Evolutionary conservation across 371 early-diverging fungal genomes (phyloP), one percentile per base, ranked within the genome.

Genomic region (Smittium culicis): DNA sequence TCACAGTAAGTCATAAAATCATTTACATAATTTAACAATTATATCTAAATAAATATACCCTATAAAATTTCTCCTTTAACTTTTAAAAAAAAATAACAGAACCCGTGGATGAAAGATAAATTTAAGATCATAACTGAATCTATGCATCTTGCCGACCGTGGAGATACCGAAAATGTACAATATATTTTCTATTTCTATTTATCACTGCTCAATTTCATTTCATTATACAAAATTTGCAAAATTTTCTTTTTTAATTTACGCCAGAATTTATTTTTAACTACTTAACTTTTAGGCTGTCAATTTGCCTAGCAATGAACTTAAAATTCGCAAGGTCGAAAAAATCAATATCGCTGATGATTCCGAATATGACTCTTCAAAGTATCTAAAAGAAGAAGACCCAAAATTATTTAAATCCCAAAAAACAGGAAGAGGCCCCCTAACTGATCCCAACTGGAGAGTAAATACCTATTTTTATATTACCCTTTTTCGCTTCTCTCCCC

Each of bases 41-140:
- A n/a, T n/a, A n/a, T n/a, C n/a, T n/a, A n/a, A n/a, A n/a, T n/a
- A n/a, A n/a, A n/a, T n/a, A n/a, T n/a, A n/a, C n/a, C n/a, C n/a
- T n/a, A n/a, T n/a, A n/a, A n/a, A n/a, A n/a, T n/a, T n/a, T n/a
- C n/a, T n/a, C n/a, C n/a, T n/a, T n/a, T n/a, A n/a, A n/a, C n/a
- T n/a, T n/a, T n/a, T n/a, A n/a, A n/a, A n/a, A n/a, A n/a, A n/a
- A n/a, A n/a, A 33, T 62, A 30, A 34, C 27, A 64, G 64, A 64
- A 32, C 34, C 83, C 85, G 54, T 88, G 80, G 63, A 85, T 89
- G 85, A 81, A 83, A 70, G 83, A 85, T 28, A 79, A 76, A 65
- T 87, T 89, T 73, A 82, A 85, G 60, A 81, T 89, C 66, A 79
- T 86, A 1, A 85, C 85, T 25, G 89, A 89, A 76, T 83, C 88